A percentile compares a stretch with the other conserved stretches of the same genome.
Conservation (phyloP, 1,139 yeast species). For the Yamadazyma jaroonii region DNA sequence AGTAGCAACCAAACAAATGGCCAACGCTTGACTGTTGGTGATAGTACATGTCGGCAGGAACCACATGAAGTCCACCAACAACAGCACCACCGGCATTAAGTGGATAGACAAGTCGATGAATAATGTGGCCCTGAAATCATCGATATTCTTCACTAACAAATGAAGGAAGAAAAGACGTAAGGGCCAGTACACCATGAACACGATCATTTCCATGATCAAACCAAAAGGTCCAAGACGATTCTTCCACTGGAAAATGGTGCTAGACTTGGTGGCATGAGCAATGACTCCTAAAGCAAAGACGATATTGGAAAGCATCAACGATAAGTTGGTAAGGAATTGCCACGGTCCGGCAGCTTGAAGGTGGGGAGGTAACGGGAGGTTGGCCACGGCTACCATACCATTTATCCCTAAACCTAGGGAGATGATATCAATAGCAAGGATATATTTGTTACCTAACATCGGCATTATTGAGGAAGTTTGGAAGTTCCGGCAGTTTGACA, state of each 20-base stretch:
- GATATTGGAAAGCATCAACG: constrained; percentile 46
- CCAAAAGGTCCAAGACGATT: constrained; percentile 49
- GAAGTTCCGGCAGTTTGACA: too few species aligned
- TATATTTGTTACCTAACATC: constrained; percentile 25
- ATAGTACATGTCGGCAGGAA: constrained; percentile 51
- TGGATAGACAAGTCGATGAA: constrained; percentile 56
- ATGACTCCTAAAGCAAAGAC: constrained; percentile 41
- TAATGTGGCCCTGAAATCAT: constrained; percentile 38
- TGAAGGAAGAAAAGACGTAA: constrained; percentile 49
- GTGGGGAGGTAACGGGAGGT: constrained; percentile 35
- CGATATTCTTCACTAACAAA: constrained; percentile 34
- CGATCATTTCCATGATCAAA: constrained; percentile 56
- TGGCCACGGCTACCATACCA: constrained; percentile 22
- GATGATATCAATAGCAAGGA: constrained; percentile 21
- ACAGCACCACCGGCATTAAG: constrained; percentile 51
- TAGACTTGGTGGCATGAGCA: constrained; percentile 28
- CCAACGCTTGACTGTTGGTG: constrained; percentile 36
- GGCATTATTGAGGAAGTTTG: not conserved
- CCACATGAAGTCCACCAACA: constrained; percentile 52
- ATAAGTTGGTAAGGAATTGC: constrained; percentile 67
- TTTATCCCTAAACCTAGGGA: constrained; percentile 30
- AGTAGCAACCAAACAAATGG: constrained; percentile 37
- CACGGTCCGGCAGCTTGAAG: constrained; percentile 57
- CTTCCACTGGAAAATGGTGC: constrained; percentile 16
- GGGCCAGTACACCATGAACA: constrained; percentile 66